Evolutionary conservation across 2,329 filamentous ascomycete species (phyloP), one percentile per base, ranked within the genome.

Genomic region (Alternaria sp.): DNA sequence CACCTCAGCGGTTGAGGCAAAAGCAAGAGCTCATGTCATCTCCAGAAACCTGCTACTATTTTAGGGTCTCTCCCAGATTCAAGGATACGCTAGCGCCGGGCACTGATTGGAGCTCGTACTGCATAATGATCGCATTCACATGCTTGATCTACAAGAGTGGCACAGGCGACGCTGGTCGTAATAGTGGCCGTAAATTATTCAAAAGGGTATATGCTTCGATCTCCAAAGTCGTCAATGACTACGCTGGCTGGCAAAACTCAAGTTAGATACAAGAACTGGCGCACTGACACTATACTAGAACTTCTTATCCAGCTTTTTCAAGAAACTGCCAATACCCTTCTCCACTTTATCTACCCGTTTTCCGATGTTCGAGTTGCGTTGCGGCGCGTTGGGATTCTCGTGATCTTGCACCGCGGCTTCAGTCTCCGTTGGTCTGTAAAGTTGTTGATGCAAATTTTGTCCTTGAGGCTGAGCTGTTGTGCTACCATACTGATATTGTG

Each of bases 231-330:
- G 39, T 59, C 39, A 44, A 54, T 55, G 47, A 39, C 30, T 58
- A 54, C 51, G 59, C 65, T 66, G 54, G 65, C 67, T 64, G 58
- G 61, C 47, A 56, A 26, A 64, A 57, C 51, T 12, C n/a, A 58
- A 49, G 39, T 52, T 49, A 53, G 42, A 43, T 36, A 57, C 51
- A 54, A 38, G 34, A 55, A 38, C 53, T 22, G n/a, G 24, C 42
- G 47, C 53, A 18, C 47, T 39, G 14, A 26, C 22, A 34, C n/a
- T 26, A 20, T 26, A 16, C 52, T 65, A 72, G 48, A 90, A 89
- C 74, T 88, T 91, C 87, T 91, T 92, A 81, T 93, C 91, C 77
- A 93, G 85, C 80, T 89, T 92, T 84, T 90, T 92, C 66, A 93
- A 78, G 82, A 93, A 89, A 7, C 88, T 87, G 28, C 87, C 86